Percentiles rank a stretch among this genome's conserved stretches.
phyloP scores from a whole-genome alignment of 345 rosid species.

The Populus alba region DNA sequence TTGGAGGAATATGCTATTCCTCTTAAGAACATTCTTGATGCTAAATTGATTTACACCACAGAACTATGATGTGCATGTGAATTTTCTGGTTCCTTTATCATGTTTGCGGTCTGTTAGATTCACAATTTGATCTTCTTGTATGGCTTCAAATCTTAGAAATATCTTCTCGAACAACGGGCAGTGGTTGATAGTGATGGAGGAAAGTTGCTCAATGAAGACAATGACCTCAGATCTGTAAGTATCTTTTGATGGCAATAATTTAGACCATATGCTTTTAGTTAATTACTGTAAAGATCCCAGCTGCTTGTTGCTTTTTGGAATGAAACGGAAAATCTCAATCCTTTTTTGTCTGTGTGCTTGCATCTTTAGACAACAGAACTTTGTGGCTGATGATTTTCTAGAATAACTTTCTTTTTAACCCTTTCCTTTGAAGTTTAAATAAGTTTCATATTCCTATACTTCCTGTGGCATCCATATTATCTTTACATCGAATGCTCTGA shows the following conservation, averaged over 20 bases:
- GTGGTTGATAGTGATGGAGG: constrained; percentile 78
- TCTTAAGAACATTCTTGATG: background rate
- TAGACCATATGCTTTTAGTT: too few species aligned
- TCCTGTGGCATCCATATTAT: background rate
- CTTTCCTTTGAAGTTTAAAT: too few species aligned
- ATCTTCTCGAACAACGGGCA: constrained; percentile 92
- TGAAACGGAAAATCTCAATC: background rate
- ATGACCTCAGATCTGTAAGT: constrained; percentile 91
- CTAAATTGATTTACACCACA: constrained; percentile 6
- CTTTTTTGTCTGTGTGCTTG: background rate
- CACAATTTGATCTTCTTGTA: background rate
- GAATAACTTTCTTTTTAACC: too few species aligned
- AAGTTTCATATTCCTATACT: too few species aligned
- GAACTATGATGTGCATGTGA: background rate
- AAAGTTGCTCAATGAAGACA: constrained; percentile 86
- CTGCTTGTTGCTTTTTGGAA: background rate
- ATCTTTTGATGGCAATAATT: constrained; percentile 10
- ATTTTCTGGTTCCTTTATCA: background rate
- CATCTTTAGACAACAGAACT: background rate
- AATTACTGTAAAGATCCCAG: too few species aligned
- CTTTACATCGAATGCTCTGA: background rate
- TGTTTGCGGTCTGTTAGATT: background rate
- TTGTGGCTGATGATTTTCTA: background rate
- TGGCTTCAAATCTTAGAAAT: constrained; percentile 48
- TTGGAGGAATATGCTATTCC: background rate